Conservation (phyloP, 176 grass and related monocot genomes). For the Carex littledalei region DNA sequence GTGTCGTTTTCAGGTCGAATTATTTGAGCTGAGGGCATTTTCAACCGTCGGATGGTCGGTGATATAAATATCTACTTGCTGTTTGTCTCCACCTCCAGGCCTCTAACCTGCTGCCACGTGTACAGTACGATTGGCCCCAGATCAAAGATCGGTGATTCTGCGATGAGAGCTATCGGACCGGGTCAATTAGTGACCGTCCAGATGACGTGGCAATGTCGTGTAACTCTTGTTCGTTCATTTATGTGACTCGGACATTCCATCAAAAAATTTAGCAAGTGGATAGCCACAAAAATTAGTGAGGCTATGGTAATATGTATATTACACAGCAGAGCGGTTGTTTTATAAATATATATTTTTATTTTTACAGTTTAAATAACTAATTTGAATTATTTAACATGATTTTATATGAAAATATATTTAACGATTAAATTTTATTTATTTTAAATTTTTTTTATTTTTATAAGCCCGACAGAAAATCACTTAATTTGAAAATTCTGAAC, state of each 20-base stretch:
- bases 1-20: not conserved
- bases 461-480: no score
- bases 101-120: not conserved
- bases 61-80: not conserved
- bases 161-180: no score
- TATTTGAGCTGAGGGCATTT: not conserved
- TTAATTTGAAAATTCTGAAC: no score
- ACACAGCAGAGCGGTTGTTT: no score
- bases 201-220: not conserved
- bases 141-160: not conserved
- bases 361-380: no score
- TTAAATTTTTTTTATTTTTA: no score
- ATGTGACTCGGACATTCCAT: no score
- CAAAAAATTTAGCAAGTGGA: not conserved
- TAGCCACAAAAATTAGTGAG: not conserved
- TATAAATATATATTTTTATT: no score
- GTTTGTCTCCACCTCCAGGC: not conserved
- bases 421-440: no score
- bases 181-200: constrained; percentile 1
- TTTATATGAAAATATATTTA: no score
- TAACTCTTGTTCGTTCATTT: not conserved
- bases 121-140: not conserved
- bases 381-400: no score
- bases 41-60: constrained; percentile 24
- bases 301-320: no score